phyloP scores from a whole-genome alignment of 2,329 filamentous ascomycete genomes.

The Trichophyton simii region DNA sequence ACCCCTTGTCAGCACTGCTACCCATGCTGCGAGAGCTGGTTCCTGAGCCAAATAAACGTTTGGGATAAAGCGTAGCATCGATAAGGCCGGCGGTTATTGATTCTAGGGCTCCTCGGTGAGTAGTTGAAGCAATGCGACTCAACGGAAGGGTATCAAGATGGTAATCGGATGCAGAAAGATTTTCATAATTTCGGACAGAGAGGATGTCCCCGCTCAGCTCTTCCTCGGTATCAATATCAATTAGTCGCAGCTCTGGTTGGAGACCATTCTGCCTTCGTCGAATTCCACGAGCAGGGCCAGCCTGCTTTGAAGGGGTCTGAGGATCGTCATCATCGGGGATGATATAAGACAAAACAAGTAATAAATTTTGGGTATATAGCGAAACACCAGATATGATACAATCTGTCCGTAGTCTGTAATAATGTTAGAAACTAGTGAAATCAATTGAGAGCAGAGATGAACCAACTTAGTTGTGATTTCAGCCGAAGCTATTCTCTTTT shows the following conservation, averaged over 20 bases:
- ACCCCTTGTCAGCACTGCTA: conserved; percentile 45
- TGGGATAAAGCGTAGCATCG: conserved; percentile 82
- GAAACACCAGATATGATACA: conserved; percentile 96
- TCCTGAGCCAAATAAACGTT: conserved; percentile 71
- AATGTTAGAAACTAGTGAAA: background rate
- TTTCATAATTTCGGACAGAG: conserved; percentile 74
- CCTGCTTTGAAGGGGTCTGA: conserved; percentile 27
- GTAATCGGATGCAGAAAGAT: conserved; percentile 78
- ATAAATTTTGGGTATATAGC: conserved; percentile 80
- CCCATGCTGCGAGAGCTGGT: conserved; percentile 57
- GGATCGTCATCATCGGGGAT: conserved; percentile 57
- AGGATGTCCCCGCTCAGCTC: conserved; percentile 80
- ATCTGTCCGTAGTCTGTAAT: conserved; percentile 69
- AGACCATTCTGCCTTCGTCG: conserved; percentile 64
- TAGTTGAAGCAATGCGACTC: conserved; percentile 51
- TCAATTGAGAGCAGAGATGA: background rate
- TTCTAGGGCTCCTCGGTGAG: conserved; percentile 62
- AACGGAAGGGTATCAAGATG: conserved; percentile 76
- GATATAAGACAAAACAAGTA: conserved; percentile 85
- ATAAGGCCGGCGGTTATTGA: conserved; percentile 64
- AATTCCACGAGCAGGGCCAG: conserved; percentile 48
- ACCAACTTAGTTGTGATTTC: conserved; percentile 79
- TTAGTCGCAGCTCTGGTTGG: conserved; percentile 78
- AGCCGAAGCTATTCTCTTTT: conserved; percentile 62
- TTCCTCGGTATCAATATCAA: conserved; percentile 70